These are phyloP conservation scores for Solanum commersonii DNA, from an alignment of 257 asterid species.

Conservation along the genomic window DNA sequence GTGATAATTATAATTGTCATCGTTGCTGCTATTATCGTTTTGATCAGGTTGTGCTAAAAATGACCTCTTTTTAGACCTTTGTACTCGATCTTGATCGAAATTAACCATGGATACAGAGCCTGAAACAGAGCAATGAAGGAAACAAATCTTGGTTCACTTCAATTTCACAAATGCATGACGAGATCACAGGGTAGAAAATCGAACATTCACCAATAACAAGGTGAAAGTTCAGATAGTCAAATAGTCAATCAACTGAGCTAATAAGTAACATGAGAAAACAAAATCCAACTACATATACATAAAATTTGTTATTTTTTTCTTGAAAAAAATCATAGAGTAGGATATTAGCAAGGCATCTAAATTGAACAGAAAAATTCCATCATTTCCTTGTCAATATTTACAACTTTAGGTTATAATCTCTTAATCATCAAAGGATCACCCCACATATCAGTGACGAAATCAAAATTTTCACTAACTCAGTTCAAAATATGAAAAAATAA, in stretches of 20 bases:
- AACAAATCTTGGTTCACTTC: neutral
- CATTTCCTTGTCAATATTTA: neutral
- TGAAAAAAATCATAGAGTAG: no score
- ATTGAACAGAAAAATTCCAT: no score
- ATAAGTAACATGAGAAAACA: neutral
- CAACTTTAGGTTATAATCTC: neutral
- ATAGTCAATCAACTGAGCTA: neutral
- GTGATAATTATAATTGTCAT: constrained; percentile 38
- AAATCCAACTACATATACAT: no score
- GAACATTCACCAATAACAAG: neutral
- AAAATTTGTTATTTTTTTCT: neutral
- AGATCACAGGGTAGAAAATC: neutral
- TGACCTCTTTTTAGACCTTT: constrained; percentile 11
- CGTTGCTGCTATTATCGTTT: constrained; percentile 20
- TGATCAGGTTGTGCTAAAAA: constrained; percentile 24
- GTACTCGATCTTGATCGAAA: constrained; percentile 25
- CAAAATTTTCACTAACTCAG: no score
- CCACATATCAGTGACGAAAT: neutral
- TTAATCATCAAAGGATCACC: neutral
- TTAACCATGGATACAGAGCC: constrained; percentile 49
- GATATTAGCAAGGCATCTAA: no score
- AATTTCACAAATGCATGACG: neutral
- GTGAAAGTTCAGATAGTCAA: neutral
- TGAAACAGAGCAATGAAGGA: constrained; percentile 17
- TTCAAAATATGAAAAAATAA: no score